Conservation (phyloP, 352 stramenopile species). For the Pythium monospermum region DNA sequence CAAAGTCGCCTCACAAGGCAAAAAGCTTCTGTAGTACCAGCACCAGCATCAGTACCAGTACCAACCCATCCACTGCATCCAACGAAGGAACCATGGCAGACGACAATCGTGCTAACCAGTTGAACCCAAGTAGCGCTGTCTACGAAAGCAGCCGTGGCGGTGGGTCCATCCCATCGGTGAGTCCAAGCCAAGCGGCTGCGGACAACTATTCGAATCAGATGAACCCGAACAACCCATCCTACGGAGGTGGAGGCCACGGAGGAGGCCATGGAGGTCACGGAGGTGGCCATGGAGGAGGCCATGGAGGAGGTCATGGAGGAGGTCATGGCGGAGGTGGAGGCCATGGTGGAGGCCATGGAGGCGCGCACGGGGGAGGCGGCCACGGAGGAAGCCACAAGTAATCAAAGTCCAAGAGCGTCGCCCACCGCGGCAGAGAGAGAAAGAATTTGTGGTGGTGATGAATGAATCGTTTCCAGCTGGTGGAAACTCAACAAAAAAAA, state of each 20-base stretch:
- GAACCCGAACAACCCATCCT: constrained; percentile 7
- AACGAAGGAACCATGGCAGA: background rate
- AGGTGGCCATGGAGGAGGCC: constrained; percentile 8
- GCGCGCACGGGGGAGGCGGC: too few species aligned
- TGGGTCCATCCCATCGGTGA: constrained; percentile 3
- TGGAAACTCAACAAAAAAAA: background rate
- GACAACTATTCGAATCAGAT: constrained; percentile 2
- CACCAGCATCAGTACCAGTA: too few species aligned
- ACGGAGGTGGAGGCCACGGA: too few species aligned
- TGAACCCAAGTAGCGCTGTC: constrained; percentile 14
- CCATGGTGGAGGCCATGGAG: too few species aligned
- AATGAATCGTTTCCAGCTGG: background rate
- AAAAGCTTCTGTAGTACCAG: background rate
- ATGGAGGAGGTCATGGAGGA: background rate
- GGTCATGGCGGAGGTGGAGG: background rate
- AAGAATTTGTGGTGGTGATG: background rate
- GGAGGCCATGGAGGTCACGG: too few species aligned
- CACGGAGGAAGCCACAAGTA: too few species aligned
- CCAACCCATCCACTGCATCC: background rate
- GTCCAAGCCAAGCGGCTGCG: background rate
- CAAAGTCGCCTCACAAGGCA: background rate
- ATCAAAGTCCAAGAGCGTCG: too few species aligned
- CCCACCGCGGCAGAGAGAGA: background rate
- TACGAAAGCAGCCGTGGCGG: constrained; percentile 13
- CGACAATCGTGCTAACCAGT: constrained; percentile 4